These are phyloP conservation scores for Rachicladosporium sp. DNA, from an alignment of 2,329 filamentous ascomycete genomes.

Conservation along the genomic window DNA sequence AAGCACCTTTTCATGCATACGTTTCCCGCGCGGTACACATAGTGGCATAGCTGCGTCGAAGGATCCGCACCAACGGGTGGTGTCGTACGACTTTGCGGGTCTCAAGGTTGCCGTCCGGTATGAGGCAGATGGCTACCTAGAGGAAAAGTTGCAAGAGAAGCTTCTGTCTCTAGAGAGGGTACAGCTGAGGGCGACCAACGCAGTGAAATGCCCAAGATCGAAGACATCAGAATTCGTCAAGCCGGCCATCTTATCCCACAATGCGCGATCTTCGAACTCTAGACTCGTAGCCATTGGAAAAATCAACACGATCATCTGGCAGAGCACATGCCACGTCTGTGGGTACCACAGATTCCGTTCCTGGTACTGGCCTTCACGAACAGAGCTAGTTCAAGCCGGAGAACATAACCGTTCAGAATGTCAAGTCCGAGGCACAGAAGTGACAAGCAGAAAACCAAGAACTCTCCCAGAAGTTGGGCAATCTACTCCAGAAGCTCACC, in stretches of 20 bases:
- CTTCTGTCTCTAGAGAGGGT: background rate
- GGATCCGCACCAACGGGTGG: constrained; percentile 50
- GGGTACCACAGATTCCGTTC: constrained; percentile 39
- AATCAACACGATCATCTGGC: constrained; percentile 13
- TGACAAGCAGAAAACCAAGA: constrained; percentile 33
- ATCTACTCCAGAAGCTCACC: constrained; percentile 22
- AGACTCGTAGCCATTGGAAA: constrained; percentile 1
- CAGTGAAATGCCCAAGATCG: background rate
- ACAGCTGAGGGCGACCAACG: background rate
- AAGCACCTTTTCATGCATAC: constrained; percentile 38
- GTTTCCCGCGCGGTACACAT: constrained; percentile 55
- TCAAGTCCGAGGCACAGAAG: constrained; percentile 22
- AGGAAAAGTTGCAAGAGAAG: no score
- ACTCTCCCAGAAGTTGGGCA: constrained; percentile 17
- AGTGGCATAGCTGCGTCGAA: constrained; percentile 43
- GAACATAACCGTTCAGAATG: constrained; percentile 28
- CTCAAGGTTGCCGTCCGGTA: constrained; percentile 42
- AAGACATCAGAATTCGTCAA: background rate
- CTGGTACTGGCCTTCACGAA: constrained; percentile 41
- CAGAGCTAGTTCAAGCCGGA: constrained; percentile 27
- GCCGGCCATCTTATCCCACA: constrained; percentile 25
- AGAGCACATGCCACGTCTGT: constrained; percentile 35
- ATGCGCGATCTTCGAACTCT: constrained; percentile 36
- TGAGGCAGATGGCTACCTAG: constrained; percentile 46
- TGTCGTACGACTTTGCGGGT: constrained; percentile 46